Evolutionary conservation across 441 rosid species (phyloP).

Genomic region (Mallotus repandus): DNA sequence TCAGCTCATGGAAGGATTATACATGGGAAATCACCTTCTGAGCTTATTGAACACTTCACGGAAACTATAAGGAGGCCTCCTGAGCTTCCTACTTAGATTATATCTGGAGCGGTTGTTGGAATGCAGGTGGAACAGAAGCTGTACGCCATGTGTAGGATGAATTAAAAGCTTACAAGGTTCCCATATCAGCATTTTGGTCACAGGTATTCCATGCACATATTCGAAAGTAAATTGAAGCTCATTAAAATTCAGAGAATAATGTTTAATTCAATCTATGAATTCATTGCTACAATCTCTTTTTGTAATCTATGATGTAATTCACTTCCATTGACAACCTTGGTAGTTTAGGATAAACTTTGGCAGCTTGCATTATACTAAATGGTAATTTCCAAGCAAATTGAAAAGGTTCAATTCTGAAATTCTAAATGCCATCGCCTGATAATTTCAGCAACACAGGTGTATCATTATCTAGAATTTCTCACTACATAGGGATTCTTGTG

Average conservation of each 20-base stretch:
- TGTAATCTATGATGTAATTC: too few relatives aligned
- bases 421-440: background rate
- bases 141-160: constrained; percentile 50
- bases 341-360: constrained; percentile 1
- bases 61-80: constrained; percentile 66
- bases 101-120: constrained; percentile 72
- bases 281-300: background rate
- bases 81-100: constrained; percentile 68
- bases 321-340: background rate
- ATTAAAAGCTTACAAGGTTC: constrained; percentile 45
- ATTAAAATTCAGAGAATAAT: constrained; percentile 1
- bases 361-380: background rate
- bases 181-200: constrained; percentile 75
- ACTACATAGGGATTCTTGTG: constrained; percentile 19
- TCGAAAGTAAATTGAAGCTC: background rate
- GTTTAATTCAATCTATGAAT: constrained; percentile 7
- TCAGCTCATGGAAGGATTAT: constrained; percentile 55
- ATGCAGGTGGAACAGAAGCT: constrained; percentile 68
- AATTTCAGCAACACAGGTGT: background rate
- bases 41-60: constrained; percentile 55
- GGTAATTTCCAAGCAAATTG: background rate
- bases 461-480: constrained; percentile 14
- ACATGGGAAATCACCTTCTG: constrained; percentile 56
- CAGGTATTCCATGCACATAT: constrained; percentile 44
- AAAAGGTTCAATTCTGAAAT: background rate